Base-by-base conservation (phyloP, 2,329 filamentous ascomycete species). In the Pestalotiopsis sp. region DNA sequence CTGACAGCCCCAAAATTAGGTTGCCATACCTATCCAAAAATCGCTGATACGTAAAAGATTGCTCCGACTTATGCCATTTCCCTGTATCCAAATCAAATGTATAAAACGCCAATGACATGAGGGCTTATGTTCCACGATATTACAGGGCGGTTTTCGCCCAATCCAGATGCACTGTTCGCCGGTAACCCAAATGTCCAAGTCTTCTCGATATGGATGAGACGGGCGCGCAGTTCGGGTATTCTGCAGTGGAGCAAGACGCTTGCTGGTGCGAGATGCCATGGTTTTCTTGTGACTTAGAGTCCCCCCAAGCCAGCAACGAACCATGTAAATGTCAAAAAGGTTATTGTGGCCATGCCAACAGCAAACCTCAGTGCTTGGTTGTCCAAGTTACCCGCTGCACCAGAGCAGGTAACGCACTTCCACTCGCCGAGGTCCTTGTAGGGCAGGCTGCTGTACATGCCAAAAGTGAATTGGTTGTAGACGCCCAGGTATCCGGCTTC, bases 291-390 rank as follows among this genome's bases (percentile, higher is more conserved):
- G n/a, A 25, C 78, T 66, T 76, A 58, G 27, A 82, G 75, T 45
- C 81, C 74, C 9, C 79, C 81, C 12, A 88, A 75, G 2, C 89
- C 88, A 27, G 82, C 82, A 49, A 90, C 87, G 73, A 91, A 91
- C 88, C 88, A 91, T 38, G 88, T 90, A 72, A 91, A 91, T 75
- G 86, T 88, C 38, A 87, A 71, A 4, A 91, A 80, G 1, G 89
- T 90, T 58, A 89, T 76, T 40, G 86, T 63, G 72, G 85, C 84
- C 85, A 90, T 89, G 13, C 82, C 80, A 64, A 88, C 59, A 45
- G 85, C 85, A 68, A 89, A 83, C 5, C 83, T 81, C 9, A 89
- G 45, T 1, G 85, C 85, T 57, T 83, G 81, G 70, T 76, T 78
- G 70, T 88, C 84, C 68, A 85, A 78, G 60, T 83, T 81, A 27